Conservation (phyloP, 345 rosid genomes). For the Moringa oleifera region DNA sequence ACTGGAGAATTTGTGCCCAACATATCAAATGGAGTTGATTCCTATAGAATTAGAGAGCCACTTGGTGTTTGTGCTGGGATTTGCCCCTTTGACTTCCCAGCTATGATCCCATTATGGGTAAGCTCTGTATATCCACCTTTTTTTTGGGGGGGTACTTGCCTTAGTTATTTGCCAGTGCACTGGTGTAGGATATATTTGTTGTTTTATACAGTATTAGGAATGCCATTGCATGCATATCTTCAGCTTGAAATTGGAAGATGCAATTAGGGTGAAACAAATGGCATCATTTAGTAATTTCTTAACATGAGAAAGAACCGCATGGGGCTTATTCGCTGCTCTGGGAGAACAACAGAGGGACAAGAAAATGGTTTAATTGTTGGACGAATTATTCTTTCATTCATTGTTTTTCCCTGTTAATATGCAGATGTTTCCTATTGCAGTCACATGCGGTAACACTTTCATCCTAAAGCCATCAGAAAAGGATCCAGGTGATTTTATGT, state of each 20-base stretch:
- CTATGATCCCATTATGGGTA: constrained; percentile 39
- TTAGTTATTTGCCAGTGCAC: background rate
- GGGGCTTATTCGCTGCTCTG: background rate
- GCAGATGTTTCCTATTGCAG: constrained; percentile 45
- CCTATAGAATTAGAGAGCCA: constrained; percentile 37
- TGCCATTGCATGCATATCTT: too few species aligned
- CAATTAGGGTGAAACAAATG: too few species aligned
- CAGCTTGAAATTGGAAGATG: too few species aligned
- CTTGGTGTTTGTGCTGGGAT: constrained; percentile 49
- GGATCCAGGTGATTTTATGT: constrained; percentile 28
- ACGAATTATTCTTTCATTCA: background rate
- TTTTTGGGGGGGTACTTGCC: constrained; percentile 3
- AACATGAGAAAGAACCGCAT: too few species aligned
- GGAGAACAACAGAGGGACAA: background rate
- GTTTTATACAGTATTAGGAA: background rate
- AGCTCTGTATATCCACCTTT: constrained; percentile 13
- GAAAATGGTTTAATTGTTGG: background rate
- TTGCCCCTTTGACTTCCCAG: constrained; percentile 33
- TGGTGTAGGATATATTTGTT: background rate
- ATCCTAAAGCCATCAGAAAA: constrained; percentile 38
- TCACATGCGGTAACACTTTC: constrained; percentile 42
- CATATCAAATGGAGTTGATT: constrained; percentile 38
- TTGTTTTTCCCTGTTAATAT: background rate
- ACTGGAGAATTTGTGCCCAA: constrained; percentile 40
- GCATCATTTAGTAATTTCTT: too few species aligned